Evolutionary conservation across 1,284 basidiomycete genomes (phyloP).

Genomic region (Cystobasidium sp.): DNA sequence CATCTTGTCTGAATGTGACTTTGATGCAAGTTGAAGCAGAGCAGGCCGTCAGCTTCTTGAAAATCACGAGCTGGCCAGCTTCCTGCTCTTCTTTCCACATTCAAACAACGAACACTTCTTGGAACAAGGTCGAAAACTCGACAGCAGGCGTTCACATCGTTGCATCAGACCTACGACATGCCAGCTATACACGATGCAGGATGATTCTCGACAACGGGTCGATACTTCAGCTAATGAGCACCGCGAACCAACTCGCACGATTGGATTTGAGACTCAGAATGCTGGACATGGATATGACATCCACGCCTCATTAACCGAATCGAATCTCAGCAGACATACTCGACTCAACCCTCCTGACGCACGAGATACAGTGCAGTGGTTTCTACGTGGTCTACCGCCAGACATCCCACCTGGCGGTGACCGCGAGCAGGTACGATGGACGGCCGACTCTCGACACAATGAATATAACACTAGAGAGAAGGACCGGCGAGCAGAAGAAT

Average conservation of each 20-base stretch:
- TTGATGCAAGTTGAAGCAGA: neutral
- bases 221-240: neutral
- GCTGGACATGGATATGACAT: neutral
- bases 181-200: conserved; percentile 6
- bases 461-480: neutral
- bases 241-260: neutral
- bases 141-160: neutral
- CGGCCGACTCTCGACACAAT: neutral
- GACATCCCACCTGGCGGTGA: neutral
- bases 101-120: neutral
- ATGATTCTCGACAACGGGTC: conserved; percentile 3
- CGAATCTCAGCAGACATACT: conserved; percentile 23
- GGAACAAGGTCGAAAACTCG: neutral
- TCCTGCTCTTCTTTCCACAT: conserved; percentile 7
- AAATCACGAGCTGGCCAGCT: neutral
- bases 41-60: neutral
- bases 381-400: conserved; percentile 2
- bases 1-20: neutral
- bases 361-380: conserved; percentile 7
- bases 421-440: neutral
- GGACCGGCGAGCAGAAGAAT: no score
- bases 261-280: neutral
- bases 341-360: neutral
- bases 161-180: neutral
- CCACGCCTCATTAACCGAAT: neutral